Percentiles rank a stretch among this genome's conserved stretches.
Evolutionary conservation across 352 stramenopile species (phyloP).

Genomic region (Paralagenidium karlingii): DNA sequence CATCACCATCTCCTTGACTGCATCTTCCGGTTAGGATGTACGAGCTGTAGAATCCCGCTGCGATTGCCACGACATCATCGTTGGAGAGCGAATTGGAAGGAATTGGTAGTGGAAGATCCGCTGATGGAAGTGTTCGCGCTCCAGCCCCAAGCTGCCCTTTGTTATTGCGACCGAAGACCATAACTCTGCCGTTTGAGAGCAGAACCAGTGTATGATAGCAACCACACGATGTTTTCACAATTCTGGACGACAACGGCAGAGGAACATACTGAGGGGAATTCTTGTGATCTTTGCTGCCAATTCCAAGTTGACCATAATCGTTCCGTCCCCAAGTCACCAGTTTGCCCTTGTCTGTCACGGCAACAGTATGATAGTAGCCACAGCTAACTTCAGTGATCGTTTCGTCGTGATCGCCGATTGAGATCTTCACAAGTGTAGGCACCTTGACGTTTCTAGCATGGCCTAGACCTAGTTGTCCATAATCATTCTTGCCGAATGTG

Average conservation of each 20-base stretch:
- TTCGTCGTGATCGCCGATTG: conserved; percentile 49
- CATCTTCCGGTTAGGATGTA: conserved; percentile 75
- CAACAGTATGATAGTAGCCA: conserved; percentile 78
- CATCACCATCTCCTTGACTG: conserved; percentile 2
- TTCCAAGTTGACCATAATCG: conserved; percentile 78
- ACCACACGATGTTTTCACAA: conserved; percentile 61
- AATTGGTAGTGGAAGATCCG: conserved; percentile 64
- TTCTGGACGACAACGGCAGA: conserved; percentile 64
- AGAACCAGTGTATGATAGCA: conserved; percentile 79
- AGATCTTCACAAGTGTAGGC: conserved; percentile 50
- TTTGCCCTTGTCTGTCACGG: conserved; percentile 71
- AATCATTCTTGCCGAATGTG: conserved; percentile 80
- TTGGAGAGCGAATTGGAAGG: conserved; percentile 60
- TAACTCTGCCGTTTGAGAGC: conserved; percentile 61
- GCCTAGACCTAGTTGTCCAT: conserved; percentile 71
- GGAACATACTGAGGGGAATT: conserved; percentile 66
- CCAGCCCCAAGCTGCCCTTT: conserved; percentile 74
- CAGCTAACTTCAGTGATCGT: conserved; percentile 68
- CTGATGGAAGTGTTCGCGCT: conserved; percentile 60
- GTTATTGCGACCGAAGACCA: conserved; percentile 84
- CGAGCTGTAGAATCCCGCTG: conserved; percentile 80
- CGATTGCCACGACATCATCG: conserved; percentile 72
- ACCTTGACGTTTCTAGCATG: conserved; percentile 70
- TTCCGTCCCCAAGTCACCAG: conserved; percentile 78
- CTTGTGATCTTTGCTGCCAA: conserved; percentile 83